Conservation (phyloP, 1,284 basidiomycete genomes). For the Thelephora terrestris region DNA sequence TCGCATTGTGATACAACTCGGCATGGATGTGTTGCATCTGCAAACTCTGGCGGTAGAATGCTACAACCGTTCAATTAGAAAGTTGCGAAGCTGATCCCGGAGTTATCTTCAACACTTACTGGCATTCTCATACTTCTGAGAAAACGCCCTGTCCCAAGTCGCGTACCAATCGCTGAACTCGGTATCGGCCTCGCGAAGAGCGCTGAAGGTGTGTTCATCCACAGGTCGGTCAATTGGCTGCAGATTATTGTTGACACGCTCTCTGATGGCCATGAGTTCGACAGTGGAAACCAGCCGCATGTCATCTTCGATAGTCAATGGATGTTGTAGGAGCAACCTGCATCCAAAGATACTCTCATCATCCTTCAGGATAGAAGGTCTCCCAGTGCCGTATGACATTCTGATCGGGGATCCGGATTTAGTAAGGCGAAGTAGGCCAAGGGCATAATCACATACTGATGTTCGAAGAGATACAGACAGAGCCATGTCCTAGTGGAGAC, state of each 20-base stretch:
- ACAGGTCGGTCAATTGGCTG: slow-evolving; percentile 56
- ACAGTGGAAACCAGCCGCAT: slow-evolving; percentile 92
- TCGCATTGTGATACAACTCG: slow-evolving; percentile 73
- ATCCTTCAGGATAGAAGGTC: slow-evolving; percentile 84
- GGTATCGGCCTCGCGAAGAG: slow-evolving; percentile 51
- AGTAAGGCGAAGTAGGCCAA: slow-evolving; percentile 1
- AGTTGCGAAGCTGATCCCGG: neutral
- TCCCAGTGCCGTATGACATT: slow-evolving; percentile 86
- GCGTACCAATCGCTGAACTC: slow-evolving; percentile 68
- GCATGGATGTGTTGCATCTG: slow-evolving; percentile 75
- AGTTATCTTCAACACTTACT: slow-evolving; percentile 30
- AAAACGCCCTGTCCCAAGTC: slow-evolving; percentile 70
- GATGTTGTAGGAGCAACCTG: slow-evolving; percentile 75
- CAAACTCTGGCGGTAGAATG: slow-evolving; percentile 75
- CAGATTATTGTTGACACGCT: slow-evolving; percentile 61
- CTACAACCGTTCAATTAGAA: slow-evolving; percentile 24
- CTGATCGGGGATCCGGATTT: slow-evolving; percentile 25
- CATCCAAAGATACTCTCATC: slow-evolving; percentile 84
- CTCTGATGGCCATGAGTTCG: slow-evolving; percentile 75
- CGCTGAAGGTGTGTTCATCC: slow-evolving; percentile 53
- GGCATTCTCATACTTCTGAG: slow-evolving; percentile 73
- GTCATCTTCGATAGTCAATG: slow-evolving; percentile 83
- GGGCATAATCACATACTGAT: slow-evolving; percentile 53
- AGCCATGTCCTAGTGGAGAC: slow-evolving; percentile 82
- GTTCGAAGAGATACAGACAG: slow-evolving; percentile 84